Percentiles rank a stretch among this genome's conserved stretches.
phyloP scores from a whole-genome alignment of 768 basidiomycete genomes.

The Hysterangium stoloniferum region DNA sequence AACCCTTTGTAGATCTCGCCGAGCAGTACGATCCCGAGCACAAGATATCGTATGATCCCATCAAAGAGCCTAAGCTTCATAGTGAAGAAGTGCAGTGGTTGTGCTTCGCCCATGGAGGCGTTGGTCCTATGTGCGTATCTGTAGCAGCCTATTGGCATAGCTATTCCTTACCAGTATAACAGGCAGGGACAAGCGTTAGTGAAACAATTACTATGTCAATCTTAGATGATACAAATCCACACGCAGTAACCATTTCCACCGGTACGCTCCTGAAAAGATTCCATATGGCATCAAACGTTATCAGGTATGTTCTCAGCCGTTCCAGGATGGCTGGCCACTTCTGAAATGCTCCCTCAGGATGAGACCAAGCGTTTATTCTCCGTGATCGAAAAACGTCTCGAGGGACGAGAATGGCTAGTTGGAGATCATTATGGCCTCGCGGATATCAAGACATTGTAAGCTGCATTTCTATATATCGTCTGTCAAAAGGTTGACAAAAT shows the following conservation, averaged over 20 bases:
- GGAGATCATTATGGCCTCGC: constrained; percentile 69
- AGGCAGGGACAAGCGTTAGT: constrained; percentile 10
- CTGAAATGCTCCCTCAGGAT: constrained; percentile 24
- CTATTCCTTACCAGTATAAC: neutral
- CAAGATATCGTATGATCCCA: constrained; percentile 57
- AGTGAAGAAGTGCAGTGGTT: constrained; percentile 81
- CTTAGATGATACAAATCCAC: neutral
- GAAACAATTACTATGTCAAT: neutral
- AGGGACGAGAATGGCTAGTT: constrained; percentile 67
- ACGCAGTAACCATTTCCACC: constrained; percentile 62
- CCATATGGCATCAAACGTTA: constrained; percentile 55
- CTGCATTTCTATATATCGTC: neutral
- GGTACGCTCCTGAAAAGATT: constrained; percentile 57
- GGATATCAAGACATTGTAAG: constrained; percentile 59
- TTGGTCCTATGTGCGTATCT: constrained; percentile 74
- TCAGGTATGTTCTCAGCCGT: constrained; percentile 15
- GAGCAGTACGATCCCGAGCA: constrained; percentile 76
- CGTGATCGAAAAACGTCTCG: constrained; percentile 71
- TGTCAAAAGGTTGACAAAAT: neutral
- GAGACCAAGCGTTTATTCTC: constrained; percentile 79
- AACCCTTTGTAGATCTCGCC: constrained; percentile 39
- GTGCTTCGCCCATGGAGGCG: constrained; percentile 75
- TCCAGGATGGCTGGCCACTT: no score
- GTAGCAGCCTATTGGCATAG: neutral
- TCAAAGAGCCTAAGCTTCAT: constrained; percentile 46